Evolutionary conservation across 345 rosid species (phyloP), one percentile per base, ranked within the genome.

Genomic region (Pistacia atlantica): DNA sequence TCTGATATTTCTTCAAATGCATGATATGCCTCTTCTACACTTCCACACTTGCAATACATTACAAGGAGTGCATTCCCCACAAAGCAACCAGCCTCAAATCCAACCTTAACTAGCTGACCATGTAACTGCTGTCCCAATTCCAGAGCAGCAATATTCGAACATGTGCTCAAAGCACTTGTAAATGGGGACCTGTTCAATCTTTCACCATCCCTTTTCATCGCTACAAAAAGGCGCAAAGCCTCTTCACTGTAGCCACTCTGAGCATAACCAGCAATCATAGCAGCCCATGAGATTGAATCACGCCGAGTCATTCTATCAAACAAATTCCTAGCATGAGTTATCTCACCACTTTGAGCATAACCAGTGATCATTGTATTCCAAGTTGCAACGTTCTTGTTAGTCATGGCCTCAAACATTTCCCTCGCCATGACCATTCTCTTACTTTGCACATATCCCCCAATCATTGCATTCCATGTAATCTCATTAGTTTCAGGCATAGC

Each of bases 361-460:
- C 95, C 93, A 4, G 95, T 85, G 35, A 91, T 84, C 87, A 91
- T 86, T 22, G 93, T 89, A 79, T 89, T 91, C 95, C 95, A 91
- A 18, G 95, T 85, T 71, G 87, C 81, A 71, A 81, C 76, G 71
- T 91, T 82, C 14, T 79, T 73, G 58, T 57, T 80, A 67, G 88
- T 88, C 91, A 91, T 89, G 58, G 69, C 80, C 59, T 91, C 93
- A 12, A 91, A 91, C 79, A 91, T 73, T 49, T 89, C 83, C 80
- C 82, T 84, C 11, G 95, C 95, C 86, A 75, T 85, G 69, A 80
- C 87, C 82, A 91, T 80, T 80, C 67, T 82, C 78, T 82, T 82
- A 9, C 73, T 67, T 80, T 91, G 90, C 33, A 86, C 93, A 82
- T 88, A 91, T 49, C 93, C 95, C 1, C 89, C 89, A 80, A 89